phyloP scores from a whole-genome alignment of 1,284 basidiomycete genomes.

The Rhodotorula sp. region DNA sequence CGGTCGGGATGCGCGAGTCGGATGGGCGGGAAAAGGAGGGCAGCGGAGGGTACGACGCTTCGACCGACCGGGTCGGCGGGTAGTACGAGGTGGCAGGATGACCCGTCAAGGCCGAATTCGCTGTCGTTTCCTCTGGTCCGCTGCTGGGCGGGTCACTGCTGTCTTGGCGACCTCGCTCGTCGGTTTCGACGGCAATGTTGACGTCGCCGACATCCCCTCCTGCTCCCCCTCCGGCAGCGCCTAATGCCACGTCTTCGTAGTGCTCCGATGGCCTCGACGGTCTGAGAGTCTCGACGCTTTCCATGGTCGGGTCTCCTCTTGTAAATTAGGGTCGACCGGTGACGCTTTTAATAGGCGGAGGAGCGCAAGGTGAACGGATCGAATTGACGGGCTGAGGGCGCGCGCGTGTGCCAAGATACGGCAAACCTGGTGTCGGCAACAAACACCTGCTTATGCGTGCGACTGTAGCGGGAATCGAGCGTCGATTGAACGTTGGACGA shows the following conservation, averaged over 20 bases:
- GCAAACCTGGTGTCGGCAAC: too few species aligned
- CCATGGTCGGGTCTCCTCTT: too few species aligned
- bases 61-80: slow-evolving; percentile 10
- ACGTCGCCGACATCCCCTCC: background rate
- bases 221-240: slow-evolving; percentile 6
- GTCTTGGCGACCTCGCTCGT: background rate
- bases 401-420: too few species aligned
- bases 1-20: background rate
- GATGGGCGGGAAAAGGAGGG: slow-evolving; percentile 35
- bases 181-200: background rate
- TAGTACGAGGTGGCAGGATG: slow-evolving; percentile 4
- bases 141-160: background rate
- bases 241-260: slow-evolving; percentile 27
- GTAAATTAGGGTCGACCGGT: too few species aligned
- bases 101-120: background rate
- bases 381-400: too few species aligned
- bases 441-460: too few species aligned
- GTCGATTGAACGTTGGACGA: too few species aligned
- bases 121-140: too few species aligned
- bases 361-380: too few species aligned
- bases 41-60: slow-evolving; percentile 35
- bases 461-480: too few species aligned
- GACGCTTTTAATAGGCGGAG: too few species aligned
- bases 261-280: slow-evolving; percentile 8
- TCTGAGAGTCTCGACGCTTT: background rate